Conservation (phyloP, 768 basidiomycete genomes). For the Suillus subalutaceus region DNA sequence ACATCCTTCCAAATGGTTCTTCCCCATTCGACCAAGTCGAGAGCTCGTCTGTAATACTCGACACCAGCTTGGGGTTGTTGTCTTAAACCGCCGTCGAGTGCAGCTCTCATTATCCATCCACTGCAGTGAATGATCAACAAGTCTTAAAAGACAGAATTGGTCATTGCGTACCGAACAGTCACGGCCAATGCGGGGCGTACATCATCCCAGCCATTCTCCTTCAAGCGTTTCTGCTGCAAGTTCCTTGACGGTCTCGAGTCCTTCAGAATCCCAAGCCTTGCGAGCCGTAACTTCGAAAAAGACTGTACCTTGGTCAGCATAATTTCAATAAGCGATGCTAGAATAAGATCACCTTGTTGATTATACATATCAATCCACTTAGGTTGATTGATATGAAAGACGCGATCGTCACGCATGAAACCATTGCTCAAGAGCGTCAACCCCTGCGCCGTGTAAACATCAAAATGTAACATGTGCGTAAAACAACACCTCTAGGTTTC, state of each 20-base stretch:
- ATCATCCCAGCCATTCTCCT: slow-evolving; percentile 29
- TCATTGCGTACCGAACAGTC: slow-evolving; percentile 39
- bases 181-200: slow-evolving; percentile 37
- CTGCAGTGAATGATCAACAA: slow-evolving; percentile 12
- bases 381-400: slow-evolving; percentile 23
- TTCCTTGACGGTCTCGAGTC: slow-evolving; percentile 22
- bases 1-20: slow-evolving; percentile 19
- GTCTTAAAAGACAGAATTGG: background rate
- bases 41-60: slow-evolving; percentile 16
- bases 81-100: slow-evolving; percentile 12
- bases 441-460: slow-evolving; percentile 16
- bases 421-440: slow-evolving; percentile 25
- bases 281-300: slow-evolving; percentile 19
- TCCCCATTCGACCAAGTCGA: slow-evolving; percentile 23
- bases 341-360: slow-evolving; percentile 20
- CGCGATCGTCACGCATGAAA: slow-evolving; percentile 28
- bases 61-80: slow-evolving; percentile 8
- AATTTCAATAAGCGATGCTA: background rate
- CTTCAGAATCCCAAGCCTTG: slow-evolving; percentile 21
- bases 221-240: slow-evolving; percentile 24
- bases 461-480: background rate
- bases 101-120: slow-evolving; percentile 23
- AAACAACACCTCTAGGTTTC: background rate
- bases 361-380: slow-evolving; percentile 26
- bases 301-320: slow-evolving; percentile 14